These are phyloP conservation scores for Ceratopteris richardii DNA, from an alignment of 75 land plant species.

Conservation along the genomic window DNA sequence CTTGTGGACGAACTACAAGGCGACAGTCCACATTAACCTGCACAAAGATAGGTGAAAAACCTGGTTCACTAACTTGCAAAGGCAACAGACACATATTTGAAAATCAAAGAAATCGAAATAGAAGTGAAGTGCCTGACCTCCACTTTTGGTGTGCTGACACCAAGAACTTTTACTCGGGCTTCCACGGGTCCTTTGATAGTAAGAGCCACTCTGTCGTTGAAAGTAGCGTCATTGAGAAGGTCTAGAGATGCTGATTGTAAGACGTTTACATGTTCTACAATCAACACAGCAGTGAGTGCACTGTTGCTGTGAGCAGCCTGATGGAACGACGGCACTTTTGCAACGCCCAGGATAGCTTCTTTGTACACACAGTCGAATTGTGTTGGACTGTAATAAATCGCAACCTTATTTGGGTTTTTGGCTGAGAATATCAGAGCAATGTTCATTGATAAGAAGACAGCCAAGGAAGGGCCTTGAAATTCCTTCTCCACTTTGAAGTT, in stretches of 20 bases:
- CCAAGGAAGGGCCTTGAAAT: conserved; percentile 11
- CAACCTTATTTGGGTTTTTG: conserved; percentile 58
- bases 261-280: conserved; percentile 39
- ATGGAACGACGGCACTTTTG: conserved; percentile 45
- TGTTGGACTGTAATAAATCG: conserved; percentile 53
- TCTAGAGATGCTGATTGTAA: conserved; percentile 42
- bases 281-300: conserved; percentile 29
- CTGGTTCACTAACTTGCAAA: too few relatives aligned
- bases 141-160: conserved; percentile 48
- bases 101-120: too few relatives aligned
- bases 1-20: conserved; percentile 4
- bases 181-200: conserved; percentile 49
- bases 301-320: conserved; percentile 54
- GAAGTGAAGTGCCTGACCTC: too few relatives aligned
- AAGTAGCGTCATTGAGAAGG: conserved; percentile 45
- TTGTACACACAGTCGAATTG: conserved; percentile 47
- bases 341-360: conserved; percentile 51
- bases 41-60: too few relatives aligned
- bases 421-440: conserved; percentile 49
- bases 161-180: conserved; percentile 47
- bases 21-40: background rate
- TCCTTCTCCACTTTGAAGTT: conserved; percentile 35
- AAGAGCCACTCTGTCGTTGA: conserved; percentile 57
- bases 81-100: too few relatives aligned
- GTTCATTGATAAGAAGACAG: conserved; percentile 43